Evolutionary conservation across 176 grass and related monocot genomes (phyloP).

Genomic region (Musa acuminata): DNA sequence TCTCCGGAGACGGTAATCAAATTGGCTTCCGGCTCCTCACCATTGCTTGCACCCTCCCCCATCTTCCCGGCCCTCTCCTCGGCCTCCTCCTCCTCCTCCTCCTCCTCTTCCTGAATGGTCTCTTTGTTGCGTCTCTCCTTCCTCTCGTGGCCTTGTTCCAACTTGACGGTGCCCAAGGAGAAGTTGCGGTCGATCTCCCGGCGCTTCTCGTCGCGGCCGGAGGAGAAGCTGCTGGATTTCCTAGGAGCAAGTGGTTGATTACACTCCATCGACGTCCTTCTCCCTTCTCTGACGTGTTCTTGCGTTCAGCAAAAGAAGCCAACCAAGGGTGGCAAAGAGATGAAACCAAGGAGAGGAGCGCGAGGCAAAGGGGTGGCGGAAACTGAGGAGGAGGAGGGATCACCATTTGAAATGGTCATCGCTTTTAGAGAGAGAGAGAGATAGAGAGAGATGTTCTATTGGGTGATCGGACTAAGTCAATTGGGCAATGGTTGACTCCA

Average conservation of each 20-base stretch:
- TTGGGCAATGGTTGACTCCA: too few species aligned
- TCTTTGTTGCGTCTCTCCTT: conserved; percentile 18
- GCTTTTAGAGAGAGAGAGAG: too few species aligned
- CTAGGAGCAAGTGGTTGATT: conserved; percentile 36
- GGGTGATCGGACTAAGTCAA: too few species aligned
- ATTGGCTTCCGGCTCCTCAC: conserved; percentile 12
- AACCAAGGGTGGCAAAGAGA: too few species aligned
- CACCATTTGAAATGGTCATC: too few species aligned
- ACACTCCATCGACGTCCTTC: conserved; percentile 40
- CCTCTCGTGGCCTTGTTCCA: conserved; percentile 21
- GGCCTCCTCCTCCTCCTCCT: conserved; percentile 13
- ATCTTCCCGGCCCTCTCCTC: not conserved
- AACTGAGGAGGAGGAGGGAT: too few species aligned
- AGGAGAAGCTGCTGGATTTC: conserved; percentile 83
- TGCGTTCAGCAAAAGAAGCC: too few species aligned
- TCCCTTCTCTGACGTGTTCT: not conserved
- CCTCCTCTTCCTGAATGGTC: conserved; percentile 14
- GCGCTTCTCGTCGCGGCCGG: conserved; percentile 57
- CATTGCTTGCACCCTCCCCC: not conserved
- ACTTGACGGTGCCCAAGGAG: conserved; percentile 68
- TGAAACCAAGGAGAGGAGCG: too few species aligned
- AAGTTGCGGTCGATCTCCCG: conserved; percentile 67
- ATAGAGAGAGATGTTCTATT: too few species aligned
- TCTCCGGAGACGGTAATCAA: conserved; percentile 47
- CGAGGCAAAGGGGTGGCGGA: too few species aligned